These are phyloP conservation scores for Berberis thunbergii DNA, from an alignment of 164 flowering plant species.

Conservation along the genomic window DNA sequence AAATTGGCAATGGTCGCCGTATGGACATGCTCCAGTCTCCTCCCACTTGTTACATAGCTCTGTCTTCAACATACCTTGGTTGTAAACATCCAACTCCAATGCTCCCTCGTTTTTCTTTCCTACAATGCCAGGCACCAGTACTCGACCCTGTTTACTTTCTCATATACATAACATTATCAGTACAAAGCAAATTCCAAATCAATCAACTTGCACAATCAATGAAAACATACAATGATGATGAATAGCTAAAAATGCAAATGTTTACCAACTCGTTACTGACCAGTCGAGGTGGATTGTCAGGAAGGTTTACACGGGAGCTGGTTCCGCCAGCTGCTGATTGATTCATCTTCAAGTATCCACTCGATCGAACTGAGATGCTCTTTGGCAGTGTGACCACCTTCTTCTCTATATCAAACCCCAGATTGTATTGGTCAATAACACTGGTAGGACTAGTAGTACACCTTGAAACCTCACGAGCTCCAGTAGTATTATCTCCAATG, in stretches of 20 bases:
- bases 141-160: constrained; percentile 14
- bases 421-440: constrained; percentile 25
- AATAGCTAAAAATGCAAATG: not conserved
- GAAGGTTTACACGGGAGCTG: constrained; percentile 12
- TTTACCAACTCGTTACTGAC: constrained; percentile 22
- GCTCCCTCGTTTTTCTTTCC: constrained; percentile 39
- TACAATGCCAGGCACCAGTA: constrained; percentile 33
- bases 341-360: constrained; percentile 51
- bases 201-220: not conserved
- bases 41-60: constrained; percentile 97
- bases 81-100: constrained; percentile 63
- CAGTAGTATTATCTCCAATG: constrained; percentile 9
- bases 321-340: constrained; percentile 11
- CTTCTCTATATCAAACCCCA: constrained; percentile 13
- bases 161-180: not conserved
- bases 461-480: not conserved
- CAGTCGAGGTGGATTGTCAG: constrained; percentile 18
- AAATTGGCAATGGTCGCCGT: constrained; percentile 71
- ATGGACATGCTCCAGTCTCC: constrained; percentile 66
- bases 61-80: constrained; percentile 80
- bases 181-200: not conserved
- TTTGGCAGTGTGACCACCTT: constrained; percentile 57
- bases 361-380: constrained; percentile 81
- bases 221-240: not conserved
- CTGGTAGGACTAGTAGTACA: constrained; percentile 44